Conservation (phyloP, 2,329 filamentous ascomycete genomes). For the Trichoderma guizhouense region DNA sequence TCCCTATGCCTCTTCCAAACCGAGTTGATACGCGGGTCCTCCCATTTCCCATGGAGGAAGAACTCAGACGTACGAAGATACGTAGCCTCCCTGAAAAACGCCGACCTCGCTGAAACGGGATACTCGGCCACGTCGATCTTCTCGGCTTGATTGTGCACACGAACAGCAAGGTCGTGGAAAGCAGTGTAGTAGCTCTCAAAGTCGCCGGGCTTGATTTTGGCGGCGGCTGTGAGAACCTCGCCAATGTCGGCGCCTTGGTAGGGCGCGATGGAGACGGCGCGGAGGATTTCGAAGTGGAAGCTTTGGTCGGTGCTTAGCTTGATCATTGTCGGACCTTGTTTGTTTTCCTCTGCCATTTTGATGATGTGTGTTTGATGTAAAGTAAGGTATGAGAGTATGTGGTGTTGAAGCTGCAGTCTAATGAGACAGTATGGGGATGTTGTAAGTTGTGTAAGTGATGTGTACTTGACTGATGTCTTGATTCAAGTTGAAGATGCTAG, state of each 20-base stretch:
- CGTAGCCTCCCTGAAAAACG: conserved; percentile 37
- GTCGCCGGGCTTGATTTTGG: conserved; percentile 23
- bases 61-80: conserved; percentile 44
- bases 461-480: background rate
- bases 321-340: conserved; percentile 13
- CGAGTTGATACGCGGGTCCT: conserved; percentile 37
- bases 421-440: background rate
- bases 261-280: conserved; percentile 21
- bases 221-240: conserved; percentile 31
- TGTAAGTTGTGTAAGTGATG: background rate
- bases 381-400: background rate
- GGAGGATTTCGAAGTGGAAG: conserved; percentile 29
- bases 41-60: conserved; percentile 39
- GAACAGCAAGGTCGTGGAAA: conserved; percentile 25
- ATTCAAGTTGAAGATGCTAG: background rate
- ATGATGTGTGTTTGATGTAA: background rate
- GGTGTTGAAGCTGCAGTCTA: background rate
- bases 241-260: conserved; percentile 30
- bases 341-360: background rate
- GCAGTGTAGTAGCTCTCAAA: conserved; percentile 26
- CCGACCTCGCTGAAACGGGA: conserved; percentile 26
- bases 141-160: conserved; percentile 20
- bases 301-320: conserved; percentile 23
- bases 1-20: conserved; percentile 35
- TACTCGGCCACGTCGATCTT: conserved; percentile 19